Evolutionary conservation across 306 rosid species (phyloP), one percentile per base, ranked within the genome.

Genomic region (Carpinus fangiana): DNA sequence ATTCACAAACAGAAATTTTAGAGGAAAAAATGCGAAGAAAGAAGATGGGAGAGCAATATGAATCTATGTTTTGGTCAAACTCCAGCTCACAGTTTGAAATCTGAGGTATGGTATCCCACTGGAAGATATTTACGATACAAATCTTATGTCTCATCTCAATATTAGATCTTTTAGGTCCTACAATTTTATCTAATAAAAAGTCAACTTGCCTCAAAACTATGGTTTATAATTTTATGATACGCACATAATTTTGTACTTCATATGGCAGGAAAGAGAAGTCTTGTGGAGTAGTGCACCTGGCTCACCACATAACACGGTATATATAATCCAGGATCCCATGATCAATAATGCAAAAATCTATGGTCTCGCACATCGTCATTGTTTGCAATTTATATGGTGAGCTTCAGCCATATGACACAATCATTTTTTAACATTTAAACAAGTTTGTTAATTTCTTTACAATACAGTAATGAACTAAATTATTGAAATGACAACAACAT

Each of bases 1-100:
- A 20, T 54, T 66, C 47, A 61, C 66, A 79, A 31, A 13, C 10
- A 59, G 47, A 78, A 75, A 28, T 10, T 57, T 71, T 14, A 64
- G 43, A 68, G 56, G 53, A 31, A 18, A 36, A 59, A 50, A 20
- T 46, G 48, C 46, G 12, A 48, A 3, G 54, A 73, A 59, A 51
- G n/a, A 67, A 51, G 13, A 68, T 12, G 18, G 20, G n/a, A 16
- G 57, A 48, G 75, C 76, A 82, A 57, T 21, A 28, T 11, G 7
- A 66, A 59, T 20, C 8, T 18, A 38, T 17, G 51, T 18, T n/a
- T 14, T 66, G 17, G 28, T 41, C 6, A 6, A 66, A 66, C 51
- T 66, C 48, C 14, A 66, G 51, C 26, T 38, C 26, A 18, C 51
- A 8, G 48, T 66, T 38, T 41, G 72, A 41, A 18, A 38, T 66